A percentile compares a stretch with the other conserved stretches of the same genome.
phyloP scores from a whole-genome alignment of 2,329 filamentous ascomycete species.

The Endoconidiophora polonica region DNA sequence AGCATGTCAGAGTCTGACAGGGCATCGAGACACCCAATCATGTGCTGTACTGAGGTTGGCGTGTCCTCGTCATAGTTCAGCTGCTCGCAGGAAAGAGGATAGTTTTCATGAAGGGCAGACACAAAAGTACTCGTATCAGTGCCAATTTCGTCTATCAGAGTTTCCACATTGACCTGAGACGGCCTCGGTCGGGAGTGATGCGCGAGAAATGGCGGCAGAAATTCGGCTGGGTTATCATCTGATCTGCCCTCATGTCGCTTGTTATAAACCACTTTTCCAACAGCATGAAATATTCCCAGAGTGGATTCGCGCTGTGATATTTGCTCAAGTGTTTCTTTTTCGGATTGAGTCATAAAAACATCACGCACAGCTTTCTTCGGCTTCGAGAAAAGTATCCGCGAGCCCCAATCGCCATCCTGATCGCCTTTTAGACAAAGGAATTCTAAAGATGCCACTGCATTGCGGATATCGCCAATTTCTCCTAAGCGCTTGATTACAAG shows the following conservation, averaged over 20 bases:
- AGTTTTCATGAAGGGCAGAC: conserved; percentile 86
- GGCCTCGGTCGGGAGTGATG: conserved; percentile 41
- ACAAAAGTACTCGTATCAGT: conserved; percentile 86
- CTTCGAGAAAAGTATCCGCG: conserved; percentile 55
- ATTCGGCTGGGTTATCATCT: conserved; percentile 23
- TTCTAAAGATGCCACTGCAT: conserved; percentile 78
- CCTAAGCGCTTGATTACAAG: conserved; percentile 63
- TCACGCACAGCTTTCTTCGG: conserved; percentile 44
- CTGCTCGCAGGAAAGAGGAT: conserved; percentile 62
- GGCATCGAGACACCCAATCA: conserved; percentile 72
- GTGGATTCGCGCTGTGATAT: conserved; percentile 78
- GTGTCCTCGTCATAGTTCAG: conserved; percentile 33
- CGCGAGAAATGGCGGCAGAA: conserved; percentile 41
- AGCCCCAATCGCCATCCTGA: conserved; percentile 45
- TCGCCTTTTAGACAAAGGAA: conserved; percentile 80
- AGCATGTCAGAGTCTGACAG: conserved; percentile 81
- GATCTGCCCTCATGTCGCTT: conserved; percentile 38
- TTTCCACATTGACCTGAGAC: conserved; percentile 52
- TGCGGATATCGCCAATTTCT: conserved; percentile 81
- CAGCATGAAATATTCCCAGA: conserved; percentile 86
- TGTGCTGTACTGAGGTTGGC: conserved; percentile 40
- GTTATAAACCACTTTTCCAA: conserved; percentile 93
- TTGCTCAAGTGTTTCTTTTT: conserved; percentile 62
- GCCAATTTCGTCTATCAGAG: conserved; percentile 80
- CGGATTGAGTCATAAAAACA: conserved; percentile 52